Evolutionary conservation across 2,329 filamentous ascomycete genomes (phyloP).

Genomic region (Dryadomyces quercus-mongolicae): DNA sequence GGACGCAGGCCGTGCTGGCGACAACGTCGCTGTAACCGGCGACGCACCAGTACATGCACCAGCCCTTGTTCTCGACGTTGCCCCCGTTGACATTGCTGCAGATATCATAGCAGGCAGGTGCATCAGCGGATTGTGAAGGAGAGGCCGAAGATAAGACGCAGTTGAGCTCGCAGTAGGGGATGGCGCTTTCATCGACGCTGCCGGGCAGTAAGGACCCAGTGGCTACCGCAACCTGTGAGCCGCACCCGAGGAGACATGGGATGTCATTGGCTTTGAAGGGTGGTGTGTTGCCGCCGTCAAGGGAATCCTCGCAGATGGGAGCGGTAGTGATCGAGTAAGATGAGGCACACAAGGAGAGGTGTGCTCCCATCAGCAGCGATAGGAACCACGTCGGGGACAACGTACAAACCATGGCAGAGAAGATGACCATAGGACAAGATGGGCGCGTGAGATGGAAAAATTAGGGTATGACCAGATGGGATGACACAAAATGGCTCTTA

Average conservation of each 20-base stretch:
- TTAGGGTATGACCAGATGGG: too few relatives aligned
- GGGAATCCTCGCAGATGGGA: conserved; percentile 1
- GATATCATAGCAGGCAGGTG: background rate
- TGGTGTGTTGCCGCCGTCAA: background rate
- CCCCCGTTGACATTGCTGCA: background rate
- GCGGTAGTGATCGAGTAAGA: background rate
- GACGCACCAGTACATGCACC: conserved; percentile 5
- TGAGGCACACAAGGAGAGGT: background rate
- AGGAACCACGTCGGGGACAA: too few relatives aligned
- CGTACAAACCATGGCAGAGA: too few relatives aligned
- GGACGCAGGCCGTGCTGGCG: background rate
- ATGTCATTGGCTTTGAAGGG: background rate
- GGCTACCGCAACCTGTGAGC: background rate
- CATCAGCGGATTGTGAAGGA: background rate
- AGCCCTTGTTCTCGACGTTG: conserved; percentile 1
- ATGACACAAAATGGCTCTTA: too few relatives aligned
- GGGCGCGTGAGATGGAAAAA: too few relatives aligned
- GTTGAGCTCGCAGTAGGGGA: conserved; percentile 3
- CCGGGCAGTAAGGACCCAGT: background rate
- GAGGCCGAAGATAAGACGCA: background rate
- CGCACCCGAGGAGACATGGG: conserved; percentile 3
- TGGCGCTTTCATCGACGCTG: background rate
- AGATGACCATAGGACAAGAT: too few relatives aligned
- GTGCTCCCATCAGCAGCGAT: too few relatives aligned
- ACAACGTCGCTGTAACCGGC: background rate